Base-by-base conservation (phyloP, 345 rosid species). In the Rhizophora apiculata region DNA sequence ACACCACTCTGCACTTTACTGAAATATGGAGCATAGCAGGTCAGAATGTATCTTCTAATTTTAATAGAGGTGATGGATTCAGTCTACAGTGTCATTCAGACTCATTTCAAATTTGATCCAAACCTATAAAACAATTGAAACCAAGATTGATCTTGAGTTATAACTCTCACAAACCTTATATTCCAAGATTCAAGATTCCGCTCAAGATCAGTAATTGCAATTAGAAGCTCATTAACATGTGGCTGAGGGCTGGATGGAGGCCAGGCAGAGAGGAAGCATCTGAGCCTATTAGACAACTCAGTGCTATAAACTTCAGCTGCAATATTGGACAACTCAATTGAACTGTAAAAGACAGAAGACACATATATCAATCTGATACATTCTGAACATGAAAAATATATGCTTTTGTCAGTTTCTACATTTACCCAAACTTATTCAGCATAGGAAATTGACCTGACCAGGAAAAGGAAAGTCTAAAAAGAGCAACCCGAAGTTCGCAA, bases 181-280 rank as follows among this genome's bases (percentile, higher is more conserved):
- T 68, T 68, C 80, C 76, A 76, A 6, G 51, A 55, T 29, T 67
- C 76, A 62, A 76, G 69, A 59, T 76, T 65, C 29, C 69, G 68
- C 29, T 76, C 76, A 51, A 76, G 68, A 59, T 76, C 80, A 36
- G 80, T 72, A 58, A 76, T 34, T 56, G 76, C 72, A 34, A 57
- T 55, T 24, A 76, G 73, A 58, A 76, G 80, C 58, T 76, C 80
- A n/a, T 68, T 76, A 11, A 76, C 73, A 57, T 76, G 72, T n/a
- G 72, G 63, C 43, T 76, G 76, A 15, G 76, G 80, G 62, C 80
- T 76, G 24, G 76, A 49, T 48, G 80, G 80, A 57, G 80, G 72
- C 72, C 80, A 76, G 24, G 69, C 67, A 67, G 73, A 76, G 39
- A 76, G 66, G 59, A 76, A 76, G 30, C 60, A 29, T 62, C 73